phyloP scores from a whole-genome alignment of 352 stramenopile genomes.

The Phytopythium boreale region DNA sequence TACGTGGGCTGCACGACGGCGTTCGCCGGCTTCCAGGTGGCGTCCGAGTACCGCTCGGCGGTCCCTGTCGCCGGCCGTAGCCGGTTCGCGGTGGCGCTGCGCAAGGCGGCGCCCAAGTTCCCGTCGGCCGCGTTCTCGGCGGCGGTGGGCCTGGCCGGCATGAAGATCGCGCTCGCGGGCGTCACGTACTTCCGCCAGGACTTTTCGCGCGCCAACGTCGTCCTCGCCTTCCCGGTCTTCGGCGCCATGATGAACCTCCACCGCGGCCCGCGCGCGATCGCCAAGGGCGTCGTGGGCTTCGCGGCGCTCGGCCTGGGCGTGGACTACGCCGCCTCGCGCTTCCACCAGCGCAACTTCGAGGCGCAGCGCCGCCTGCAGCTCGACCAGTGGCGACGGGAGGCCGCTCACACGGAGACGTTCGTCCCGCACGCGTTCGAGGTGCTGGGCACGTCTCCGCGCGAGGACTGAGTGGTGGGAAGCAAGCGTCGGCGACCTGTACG shows the following conservation, averaged over 20 bases:
- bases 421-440: conserved; percentile 6
- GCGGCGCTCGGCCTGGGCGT: conserved; percentile 32
- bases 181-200: conserved; percentile 49
- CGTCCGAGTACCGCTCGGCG: conserved; percentile 25
- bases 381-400: conserved; percentile 10
- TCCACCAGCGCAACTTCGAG: conserved; percentile 27
- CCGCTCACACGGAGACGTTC: background rate
- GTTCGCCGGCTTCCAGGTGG: conserved; percentile 22
- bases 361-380: conserved; percentile 17
- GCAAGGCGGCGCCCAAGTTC: conserved; percentile 30
- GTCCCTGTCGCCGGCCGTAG: conserved; percentile 2
- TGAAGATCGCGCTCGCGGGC: conserved; percentile 47
- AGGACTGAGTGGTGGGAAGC: background rate
- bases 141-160: conserved; percentile 45
- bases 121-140: conserved; percentile 35
- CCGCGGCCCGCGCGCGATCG: conserved; percentile 37
- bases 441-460: conserved; percentile 6
- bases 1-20: conserved; percentile 28
- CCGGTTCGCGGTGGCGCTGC: conserved; percentile 27
- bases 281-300: conserved; percentile 31
- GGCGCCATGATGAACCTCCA: conserved; percentile 40
- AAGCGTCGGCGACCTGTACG: background rate
- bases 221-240: conserved; percentile 50
- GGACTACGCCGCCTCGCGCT: conserved; percentile 30
- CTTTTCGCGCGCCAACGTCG: conserved; percentile 50